A percentile compares a stretch with the other conserved stretches of the same genome.
phyloP scores from a whole-genome alignment of 208 protist genomes.

The Acanthamoeba healyi region DNA sequence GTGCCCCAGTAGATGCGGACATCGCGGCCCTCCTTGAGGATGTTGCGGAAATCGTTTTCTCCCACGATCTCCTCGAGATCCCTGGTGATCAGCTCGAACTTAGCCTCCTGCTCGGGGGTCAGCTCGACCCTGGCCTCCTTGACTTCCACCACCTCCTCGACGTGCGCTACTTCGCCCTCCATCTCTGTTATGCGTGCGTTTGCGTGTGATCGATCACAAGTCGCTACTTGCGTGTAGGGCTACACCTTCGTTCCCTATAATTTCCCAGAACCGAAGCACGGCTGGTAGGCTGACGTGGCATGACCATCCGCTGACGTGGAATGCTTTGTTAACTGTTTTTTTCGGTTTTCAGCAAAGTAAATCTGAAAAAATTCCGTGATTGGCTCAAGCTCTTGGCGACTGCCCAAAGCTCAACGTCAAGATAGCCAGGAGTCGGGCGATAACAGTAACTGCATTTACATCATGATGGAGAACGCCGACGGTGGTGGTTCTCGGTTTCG shows the following conservation, averaged over 20 bases:
- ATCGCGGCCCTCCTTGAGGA: conserved; percentile 76
- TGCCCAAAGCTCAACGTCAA: no score
- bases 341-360: background rate
- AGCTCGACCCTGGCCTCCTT: conserved; percentile 21
- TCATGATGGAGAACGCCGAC: background rate
- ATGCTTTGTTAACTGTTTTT: background rate
- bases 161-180: background rate
- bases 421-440: no score
- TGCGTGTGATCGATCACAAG: background rate
- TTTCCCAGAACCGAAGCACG: background rate
- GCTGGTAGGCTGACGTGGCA: background rate
- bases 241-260: background rate
- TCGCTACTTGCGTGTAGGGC: background rate
- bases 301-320: background rate
- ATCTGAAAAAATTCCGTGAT: background rate
- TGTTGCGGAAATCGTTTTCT: conserved; percentile 62
- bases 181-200: background rate
- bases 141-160: background rate
- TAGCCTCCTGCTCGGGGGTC: conserved; percentile 68
- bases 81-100: conserved; percentile 74
- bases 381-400: no score
- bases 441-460: no score
- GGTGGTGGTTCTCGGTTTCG: background rate
- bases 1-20: conserved; percentile 86
- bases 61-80: conserved; percentile 82